These are phyloP conservation scores for Hymenoscyphus fraxineus DNA, from an alignment of 2,329 filamentous ascomycete genomes.

Conservation along the genomic window DNA sequence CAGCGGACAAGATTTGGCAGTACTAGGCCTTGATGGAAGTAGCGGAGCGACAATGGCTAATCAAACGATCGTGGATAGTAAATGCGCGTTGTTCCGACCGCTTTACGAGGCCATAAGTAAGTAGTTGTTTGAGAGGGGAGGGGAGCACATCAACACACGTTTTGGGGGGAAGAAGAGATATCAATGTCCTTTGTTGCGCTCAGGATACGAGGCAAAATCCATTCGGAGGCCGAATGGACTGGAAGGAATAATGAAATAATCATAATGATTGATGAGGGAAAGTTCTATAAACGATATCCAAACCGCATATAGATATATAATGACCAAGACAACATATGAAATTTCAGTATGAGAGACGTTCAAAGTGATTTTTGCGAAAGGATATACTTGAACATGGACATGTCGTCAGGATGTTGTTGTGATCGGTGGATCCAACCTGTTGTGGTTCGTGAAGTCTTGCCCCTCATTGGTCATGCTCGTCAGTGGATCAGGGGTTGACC, in stretches of 20 bases:
- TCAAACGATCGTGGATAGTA: neutral
- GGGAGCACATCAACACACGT: neutral
- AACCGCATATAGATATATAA: neutral
- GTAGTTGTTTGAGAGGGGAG: neutral
- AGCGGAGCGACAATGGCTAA: neutral
- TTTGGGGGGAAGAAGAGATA: neutral
- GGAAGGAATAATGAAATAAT: neutral
- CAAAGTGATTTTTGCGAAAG: neutral
- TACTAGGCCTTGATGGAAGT: neutral
- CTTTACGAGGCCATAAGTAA: neutral
- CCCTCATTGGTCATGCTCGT: too few relatives aligned
- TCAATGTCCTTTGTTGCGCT: neutral
- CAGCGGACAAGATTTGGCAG: neutral
- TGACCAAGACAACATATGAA: too few relatives aligned
- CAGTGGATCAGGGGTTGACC: too few relatives aligned
- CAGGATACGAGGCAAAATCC: neutral
- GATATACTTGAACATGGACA: neutral
- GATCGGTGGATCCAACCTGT: neutral
- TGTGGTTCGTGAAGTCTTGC: too few relatives aligned
- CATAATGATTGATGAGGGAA: neutral
- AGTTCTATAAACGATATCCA: neutral
- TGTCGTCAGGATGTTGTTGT: neutral
- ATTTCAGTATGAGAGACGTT: too few relatives aligned
- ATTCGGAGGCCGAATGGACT: neutral
- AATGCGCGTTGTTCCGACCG: neutral